A percentile compares a stretch with the other conserved stretches of the same genome.
Evolutionary conservation across 345 rosid genomes (phyloP).

Genomic region (Draba incana): DNA sequence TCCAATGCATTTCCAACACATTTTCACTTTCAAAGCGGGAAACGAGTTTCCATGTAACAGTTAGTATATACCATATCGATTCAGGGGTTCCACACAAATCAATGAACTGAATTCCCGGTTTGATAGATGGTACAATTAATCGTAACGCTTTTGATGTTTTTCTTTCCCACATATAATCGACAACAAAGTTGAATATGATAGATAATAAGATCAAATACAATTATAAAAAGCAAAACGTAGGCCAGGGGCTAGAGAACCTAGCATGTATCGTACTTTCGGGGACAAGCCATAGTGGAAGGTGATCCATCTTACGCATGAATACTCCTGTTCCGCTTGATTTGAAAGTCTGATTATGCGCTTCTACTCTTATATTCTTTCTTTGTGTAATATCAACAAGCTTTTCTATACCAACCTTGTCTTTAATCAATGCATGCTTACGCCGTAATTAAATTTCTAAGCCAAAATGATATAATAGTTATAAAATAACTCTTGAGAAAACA

Average conservation of each 20-base stretch:
- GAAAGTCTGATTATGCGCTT: conserved; percentile 30
- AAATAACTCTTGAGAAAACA: too few species aligned
- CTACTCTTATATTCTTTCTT: conserved; percentile 8
- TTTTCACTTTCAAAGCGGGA: too few species aligned
- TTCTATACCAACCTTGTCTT: conserved; percentile 13
- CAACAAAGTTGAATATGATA: conserved; percentile 27
- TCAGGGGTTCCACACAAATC: conserved; percentile 1
- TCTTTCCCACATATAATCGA: not conserved
- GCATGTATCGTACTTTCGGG: conserved; percentile 40
- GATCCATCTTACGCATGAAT: conserved; percentile 40
- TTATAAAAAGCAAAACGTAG: conserved; percentile 35
- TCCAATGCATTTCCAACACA: too few species aligned
- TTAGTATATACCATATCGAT: too few species aligned
- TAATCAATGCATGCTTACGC: not conserved
- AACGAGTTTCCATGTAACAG: too few species aligned
- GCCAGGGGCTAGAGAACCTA: conserved; percentile 31
- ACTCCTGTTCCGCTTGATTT: conserved; percentile 36
- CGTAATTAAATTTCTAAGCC: not conserved
- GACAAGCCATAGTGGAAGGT: conserved; percentile 45
- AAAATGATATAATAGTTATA: not conserved
- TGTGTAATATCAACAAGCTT: conserved; percentile 5
- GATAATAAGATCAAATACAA: conserved; percentile 33
- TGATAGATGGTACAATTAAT: conserved; percentile 1
- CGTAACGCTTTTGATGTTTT: not conserved
- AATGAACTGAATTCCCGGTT: not conserved